Evolutionary conservation across 2,329 filamentous ascomycete genomes (phyloP), one percentile per base, ranked within the genome.

Genomic region (Neonectria ditissima): DNA sequence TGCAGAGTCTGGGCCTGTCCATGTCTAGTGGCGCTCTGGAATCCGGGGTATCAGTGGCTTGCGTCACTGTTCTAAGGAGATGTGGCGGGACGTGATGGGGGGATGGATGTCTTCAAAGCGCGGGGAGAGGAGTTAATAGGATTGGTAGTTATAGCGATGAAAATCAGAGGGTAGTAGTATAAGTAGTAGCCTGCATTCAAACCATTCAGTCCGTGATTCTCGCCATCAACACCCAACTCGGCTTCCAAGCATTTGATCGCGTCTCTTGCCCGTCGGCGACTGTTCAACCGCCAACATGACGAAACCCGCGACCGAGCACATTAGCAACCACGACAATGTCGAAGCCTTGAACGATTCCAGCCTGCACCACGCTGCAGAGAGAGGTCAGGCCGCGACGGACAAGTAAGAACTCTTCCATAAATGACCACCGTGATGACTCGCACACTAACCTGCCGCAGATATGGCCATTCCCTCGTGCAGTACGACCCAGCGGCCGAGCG

Each of bases 401-500:
- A 59, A 59, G 56, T 59, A 20, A 28, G 8, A n/a, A 20, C 4
- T 14, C 14, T 5, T 48, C 26, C 16, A 4, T 13, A 10, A 22
- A n/a, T 2, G 3, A 39, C 13, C 4, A 2, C 22, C n/a, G 5
- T n/a, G 8, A 1, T 1, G 26, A n/a, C 2, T 3, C n/a, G 26
- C 4, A 16, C 14, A 43, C 28, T 59, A 47, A 59, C 20, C 28
- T 20, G 26, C 14, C 18, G n/a, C 13, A 63, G 60, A 44, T 63
- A 63, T 50, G 60, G 55, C 41, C 48, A 63, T 8, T 58, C 60
- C 8, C 14, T 63, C 10, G 55, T 59, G 9, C 41, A 57, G 14
- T 59, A 59, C 30, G 56, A 59, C 18, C 56, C 56, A 20, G 56
- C 18, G 2, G 56, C 84, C 1, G 89, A 91, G 73, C 75, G 81